A percentile compares a stretch with the other conserved stretches of the same genome.
Evolutionary conservation across 169 alveolate genomes (phyloP).

Genomic region (Eimeria necatrix): DNA sequence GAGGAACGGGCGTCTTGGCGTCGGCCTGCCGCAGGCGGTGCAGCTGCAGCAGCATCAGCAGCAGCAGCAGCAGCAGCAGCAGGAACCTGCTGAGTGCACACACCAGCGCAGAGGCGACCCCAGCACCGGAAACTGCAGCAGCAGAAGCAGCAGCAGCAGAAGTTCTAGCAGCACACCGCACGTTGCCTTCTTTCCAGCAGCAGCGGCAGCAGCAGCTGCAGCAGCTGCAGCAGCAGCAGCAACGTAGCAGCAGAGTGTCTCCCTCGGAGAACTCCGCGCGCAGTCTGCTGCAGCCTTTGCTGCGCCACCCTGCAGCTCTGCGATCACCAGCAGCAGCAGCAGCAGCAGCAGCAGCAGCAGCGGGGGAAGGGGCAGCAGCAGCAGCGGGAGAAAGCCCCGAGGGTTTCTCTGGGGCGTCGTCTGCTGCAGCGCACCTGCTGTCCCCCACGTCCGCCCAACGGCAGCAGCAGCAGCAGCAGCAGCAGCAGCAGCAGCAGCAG

Average conservation of each 20-base stretch:
- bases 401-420: not conserved
- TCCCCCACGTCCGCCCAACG: not conserved
- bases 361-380: not conserved
- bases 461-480: slow-evolving; percentile 33
- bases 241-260: not conserved
- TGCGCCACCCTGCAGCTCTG: not conserved
- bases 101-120: too few species aligned
- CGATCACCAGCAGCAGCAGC: not conserved
- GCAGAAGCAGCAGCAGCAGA: slow-evolving; percentile 3
- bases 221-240: slow-evolving; percentile 49
- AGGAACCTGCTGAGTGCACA: not conserved
- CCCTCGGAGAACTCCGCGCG: not conserved
- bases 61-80: slow-evolving; percentile 40
- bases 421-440: not conserved
- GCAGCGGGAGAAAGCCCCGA: not conserved
- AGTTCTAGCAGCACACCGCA: not conserved
- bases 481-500: not conserved
- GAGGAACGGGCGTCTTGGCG: too few species aligned
- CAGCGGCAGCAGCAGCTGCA: too few species aligned
- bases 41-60: slow-evolving; percentile 37
- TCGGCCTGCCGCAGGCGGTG: too few species aligned
- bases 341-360: slow-evolving; percentile 1
- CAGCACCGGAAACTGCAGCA: too few species aligned
- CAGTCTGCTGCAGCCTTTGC: slow-evolving; percentile 36
- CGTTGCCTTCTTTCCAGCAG: too few species aligned